Evolutionary conservation across 495 filamentous ascomycete species (phyloP).

Genomic region (Penicillium bovifimosum): DNA sequence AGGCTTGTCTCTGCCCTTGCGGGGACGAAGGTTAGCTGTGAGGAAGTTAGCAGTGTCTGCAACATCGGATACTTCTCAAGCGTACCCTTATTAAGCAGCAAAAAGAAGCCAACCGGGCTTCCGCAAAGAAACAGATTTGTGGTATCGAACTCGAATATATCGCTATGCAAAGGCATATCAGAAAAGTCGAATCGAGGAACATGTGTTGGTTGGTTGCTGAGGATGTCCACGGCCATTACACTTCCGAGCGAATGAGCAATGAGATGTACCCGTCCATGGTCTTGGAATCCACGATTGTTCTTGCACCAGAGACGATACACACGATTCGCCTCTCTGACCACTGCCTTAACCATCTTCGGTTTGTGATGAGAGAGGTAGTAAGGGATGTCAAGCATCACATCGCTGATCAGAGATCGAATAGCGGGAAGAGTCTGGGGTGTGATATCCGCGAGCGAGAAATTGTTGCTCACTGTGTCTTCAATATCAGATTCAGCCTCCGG

Average conservation of each 20-base stretch:
- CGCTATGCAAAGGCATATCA: constrained; percentile 42
- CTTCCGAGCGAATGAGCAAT: constrained; percentile 91
- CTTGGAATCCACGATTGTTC: constrained; percentile 82
- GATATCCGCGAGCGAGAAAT: constrained; percentile 80
- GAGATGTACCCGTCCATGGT: constrained; percentile 79
- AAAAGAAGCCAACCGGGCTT: constrained; percentile 90
- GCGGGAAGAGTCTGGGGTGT: constrained; percentile 86
- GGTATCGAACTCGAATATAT: constrained; percentile 86
- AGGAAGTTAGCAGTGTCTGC: constrained; percentile 4
- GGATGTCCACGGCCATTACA: constrained; percentile 86
- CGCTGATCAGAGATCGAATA: constrained; percentile 83
- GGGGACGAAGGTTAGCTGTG: constrained; percentile 66
- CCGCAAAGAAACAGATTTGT: constrained; percentile 84
- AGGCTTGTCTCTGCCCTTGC: constrained; percentile 68
- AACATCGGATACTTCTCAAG: too few species aligned
- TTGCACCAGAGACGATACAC: constrained; percentile 89
- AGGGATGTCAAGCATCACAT: constrained; percentile 96
- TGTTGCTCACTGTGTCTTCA: constrained; percentile 49
- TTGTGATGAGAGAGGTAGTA: constrained; percentile 97
- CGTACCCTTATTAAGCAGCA: constrained; percentile 73
- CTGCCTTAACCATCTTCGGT: constrained; percentile 84
- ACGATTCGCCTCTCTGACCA: constrained; percentile 87
- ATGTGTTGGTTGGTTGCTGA: constrained; percentile 78
- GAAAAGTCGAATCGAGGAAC: constrained; percentile 53
- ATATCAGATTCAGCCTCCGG: constrained; percentile 48